These are phyloP conservation scores for Martensiomyces pterosporus DNA, from an alignment of 192 early-diverging fungal species.

Conservation along the genomic window DNA sequence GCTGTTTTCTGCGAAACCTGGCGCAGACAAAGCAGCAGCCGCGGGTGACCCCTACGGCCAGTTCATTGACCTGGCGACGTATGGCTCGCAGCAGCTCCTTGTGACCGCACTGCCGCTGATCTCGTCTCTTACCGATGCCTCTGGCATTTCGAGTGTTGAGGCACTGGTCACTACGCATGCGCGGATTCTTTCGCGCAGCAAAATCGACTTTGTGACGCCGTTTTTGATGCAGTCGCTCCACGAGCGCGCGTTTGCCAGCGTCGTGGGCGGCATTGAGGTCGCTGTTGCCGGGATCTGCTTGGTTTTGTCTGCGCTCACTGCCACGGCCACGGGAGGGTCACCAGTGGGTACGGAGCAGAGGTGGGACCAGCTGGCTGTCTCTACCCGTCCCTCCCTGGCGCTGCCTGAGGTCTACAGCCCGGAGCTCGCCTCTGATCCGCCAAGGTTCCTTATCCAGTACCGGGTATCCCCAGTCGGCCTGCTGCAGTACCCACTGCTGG, in stretches of 20 bases:
- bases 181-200: conserved; percentile 16
- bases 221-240: conserved; percentile 16
- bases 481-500: conserved; percentile 41
- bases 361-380: conserved; percentile 37
- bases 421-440: conserved; percentile 1
- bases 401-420: conserved; percentile 1
- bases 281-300: conserved; percentile 12
- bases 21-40: neutral
- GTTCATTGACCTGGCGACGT: conserved; percentile 30
- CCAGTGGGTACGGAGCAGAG: neutral
- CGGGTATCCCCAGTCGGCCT: conserved; percentile 43
- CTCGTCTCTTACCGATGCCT: conserved; percentile 26
- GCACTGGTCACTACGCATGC: conserved; percentile 23
- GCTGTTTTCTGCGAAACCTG: conserved; percentile 18
- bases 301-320: conserved; percentile 4
- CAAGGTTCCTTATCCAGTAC: conserved; percentile 21
- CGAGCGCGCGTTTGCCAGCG: conserved; percentile 41
- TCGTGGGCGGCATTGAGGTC: conserved; percentile 28
- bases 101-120: conserved; percentile 16
- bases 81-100: conserved; percentile 28
- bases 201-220: conserved; percentile 28
- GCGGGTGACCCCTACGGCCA: conserved; percentile 3
- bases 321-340: conserved; percentile 1
- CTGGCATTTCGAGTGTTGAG: conserved; percentile 24
- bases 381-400: conserved; percentile 31